These are phyloP conservation scores for Bretschneidera sinensis DNA, from an alignment of 345 rosid genomes.

Conservation along the genomic window DNA sequence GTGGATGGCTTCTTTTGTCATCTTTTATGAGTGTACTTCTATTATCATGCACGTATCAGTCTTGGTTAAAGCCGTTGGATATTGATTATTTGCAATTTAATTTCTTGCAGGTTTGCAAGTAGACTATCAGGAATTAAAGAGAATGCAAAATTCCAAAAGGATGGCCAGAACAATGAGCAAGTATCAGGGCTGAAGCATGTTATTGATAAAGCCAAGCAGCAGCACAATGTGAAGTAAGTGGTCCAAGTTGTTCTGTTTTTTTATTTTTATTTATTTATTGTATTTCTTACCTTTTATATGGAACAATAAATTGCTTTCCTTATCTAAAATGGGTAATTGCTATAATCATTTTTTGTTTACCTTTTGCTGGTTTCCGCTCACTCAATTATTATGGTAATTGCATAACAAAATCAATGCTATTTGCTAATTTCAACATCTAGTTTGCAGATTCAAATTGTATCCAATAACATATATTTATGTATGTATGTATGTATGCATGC, in stretches of 20 bases:
- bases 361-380: no score
- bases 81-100: conserved; percentile 1
- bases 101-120: conserved; percentile 69
- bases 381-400: background rate
- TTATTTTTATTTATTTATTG: conserved; percentile 3
- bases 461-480: no score
- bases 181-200: conserved; percentile 61
- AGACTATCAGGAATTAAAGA: conserved; percentile 91
- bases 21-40: no score
- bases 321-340: no score
- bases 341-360: no score
- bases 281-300: no score
- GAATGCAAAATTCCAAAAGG: conserved; percentile 77
- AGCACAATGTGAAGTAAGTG: conserved; percentile 77
- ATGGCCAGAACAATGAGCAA: conserved; percentile 37
- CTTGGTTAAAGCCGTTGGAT: background rate
- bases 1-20: no score
- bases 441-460: background rate
- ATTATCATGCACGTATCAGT: no score
- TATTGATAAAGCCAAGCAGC: conserved; percentile 77
- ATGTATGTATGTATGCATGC: background rate
- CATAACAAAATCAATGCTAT: background rate
- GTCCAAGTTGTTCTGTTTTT: background rate
- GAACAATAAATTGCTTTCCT: no score
- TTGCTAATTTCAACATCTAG: no score